These are phyloP conservation scores for Erysimum pusillum DNA, from an alignment of 441 rosid species.

Conservation along the genomic window DNA sequence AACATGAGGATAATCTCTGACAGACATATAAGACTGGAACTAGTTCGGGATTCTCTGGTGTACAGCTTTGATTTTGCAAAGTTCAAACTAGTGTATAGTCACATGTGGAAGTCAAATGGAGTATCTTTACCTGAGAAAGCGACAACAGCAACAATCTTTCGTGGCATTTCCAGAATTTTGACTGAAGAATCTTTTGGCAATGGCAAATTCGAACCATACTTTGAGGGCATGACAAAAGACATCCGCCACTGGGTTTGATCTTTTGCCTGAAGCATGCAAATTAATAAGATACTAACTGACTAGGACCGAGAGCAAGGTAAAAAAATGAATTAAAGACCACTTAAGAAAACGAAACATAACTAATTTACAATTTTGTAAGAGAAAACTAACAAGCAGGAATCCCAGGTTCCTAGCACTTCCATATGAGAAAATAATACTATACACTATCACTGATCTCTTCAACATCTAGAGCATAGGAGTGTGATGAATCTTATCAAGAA, in stretches of 20 bases:
- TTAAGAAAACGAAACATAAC: slow-evolving; percentile 3
- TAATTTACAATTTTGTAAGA: not conserved
- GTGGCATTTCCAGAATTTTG: slow-evolving; percentile 73
- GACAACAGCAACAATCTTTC: slow-evolving; percentile 74
- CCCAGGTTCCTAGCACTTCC: not conserved
- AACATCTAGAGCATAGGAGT: slow-evolving; percentile 3
- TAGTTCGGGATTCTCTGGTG: not conserved
- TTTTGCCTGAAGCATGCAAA: slow-evolving; percentile 52
- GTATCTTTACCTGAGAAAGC: slow-evolving; percentile 79
- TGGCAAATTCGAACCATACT: slow-evolving; percentile 82
- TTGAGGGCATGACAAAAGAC: slow-evolving; percentile 94
- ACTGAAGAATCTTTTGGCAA: slow-evolving; percentile 78
- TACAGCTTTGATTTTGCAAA: slow-evolving; percentile 5
- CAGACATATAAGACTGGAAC: not conserved
- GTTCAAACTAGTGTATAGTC: slow-evolving; percentile 16
- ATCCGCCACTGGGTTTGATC: slow-evolving; percentile 79
- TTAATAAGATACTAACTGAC: slow-evolving; percentile 5
- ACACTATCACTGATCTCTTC: slow-evolving; percentile 5
- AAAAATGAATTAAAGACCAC: not conserved
- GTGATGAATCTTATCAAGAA: not conserved
- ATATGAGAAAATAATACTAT: not conserved
- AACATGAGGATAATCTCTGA: not conserved
- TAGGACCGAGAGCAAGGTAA: not conserved
- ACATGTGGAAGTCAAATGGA: slow-evolving; percentile 21
- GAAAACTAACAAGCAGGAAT: not conserved